phyloP scores from a whole-genome alignment of 148 eudicot species.

The Euryodendron excelsum region DNA sequence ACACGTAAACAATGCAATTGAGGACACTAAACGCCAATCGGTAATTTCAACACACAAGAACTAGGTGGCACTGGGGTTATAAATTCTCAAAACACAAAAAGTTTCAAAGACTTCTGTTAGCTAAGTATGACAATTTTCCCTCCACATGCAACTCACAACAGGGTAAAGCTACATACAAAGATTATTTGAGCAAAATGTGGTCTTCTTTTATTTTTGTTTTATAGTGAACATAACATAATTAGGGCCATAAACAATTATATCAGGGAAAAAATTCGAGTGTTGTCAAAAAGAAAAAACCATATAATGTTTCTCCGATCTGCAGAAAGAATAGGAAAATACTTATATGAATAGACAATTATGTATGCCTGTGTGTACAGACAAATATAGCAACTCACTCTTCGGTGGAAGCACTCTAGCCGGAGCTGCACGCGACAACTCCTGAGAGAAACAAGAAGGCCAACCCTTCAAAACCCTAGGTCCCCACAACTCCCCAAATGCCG shows the following conservation, averaged over 20 bases:
- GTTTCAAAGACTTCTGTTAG: too few relatives aligned
- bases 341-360: background rate
- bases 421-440: slow-evolving; percentile 33
- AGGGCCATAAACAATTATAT: background rate
- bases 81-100: background rate
- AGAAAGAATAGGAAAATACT: background rate
- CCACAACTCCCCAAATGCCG: slow-evolving; percentile 71
- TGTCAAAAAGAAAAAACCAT: background rate
- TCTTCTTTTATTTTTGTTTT: too few relatives aligned
- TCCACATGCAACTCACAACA: too few relatives aligned
- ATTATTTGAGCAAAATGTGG: too few relatives aligned
- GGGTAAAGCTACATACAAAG: too few relatives aligned
- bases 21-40: too few relatives aligned
- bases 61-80: background rate
- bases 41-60: background rate
- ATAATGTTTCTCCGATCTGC: background rate
- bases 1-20: background rate
- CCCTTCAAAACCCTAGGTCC: slow-evolving; percentile 81
- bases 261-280: background rate
- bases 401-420: slow-evolving; percentile 67
- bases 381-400: slow-evolving; percentile 60
- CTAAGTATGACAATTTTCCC: too few relatives aligned
- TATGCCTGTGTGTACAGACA: background rate
- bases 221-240: too few relatives aligned
- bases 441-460: slow-evolving; percentile 71